phyloP scores from a whole-genome alignment of 306 rosid genomes.

The Acacia acuminata region DNA sequence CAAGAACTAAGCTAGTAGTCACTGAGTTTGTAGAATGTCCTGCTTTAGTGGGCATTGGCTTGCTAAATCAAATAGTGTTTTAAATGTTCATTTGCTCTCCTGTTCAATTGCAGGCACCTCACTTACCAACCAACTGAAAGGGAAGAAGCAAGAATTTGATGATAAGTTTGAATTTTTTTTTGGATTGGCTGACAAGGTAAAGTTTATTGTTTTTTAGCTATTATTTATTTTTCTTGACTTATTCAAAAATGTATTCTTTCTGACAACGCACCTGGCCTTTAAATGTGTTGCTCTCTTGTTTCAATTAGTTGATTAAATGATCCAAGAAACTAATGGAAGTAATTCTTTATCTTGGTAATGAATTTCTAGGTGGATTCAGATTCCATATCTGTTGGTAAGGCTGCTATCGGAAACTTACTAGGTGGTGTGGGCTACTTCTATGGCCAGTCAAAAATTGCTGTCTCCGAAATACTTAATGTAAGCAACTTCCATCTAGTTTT shows the following conservation, averaged over 20 bases:
- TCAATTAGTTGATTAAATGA: conserved; percentile 14
- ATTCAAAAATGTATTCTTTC: conserved; percentile 18
- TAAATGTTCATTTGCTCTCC: conserved; percentile 19
- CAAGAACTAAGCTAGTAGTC: conserved; percentile 18
- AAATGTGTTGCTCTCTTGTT: conserved; percentile 25
- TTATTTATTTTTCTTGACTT: conserved; percentile 14
- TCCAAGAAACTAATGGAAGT: conserved; percentile 25
- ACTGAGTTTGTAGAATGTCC: conserved; percentile 20
- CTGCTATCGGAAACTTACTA: conserved; percentile 82
- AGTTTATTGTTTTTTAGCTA: conserved; percentile 1
- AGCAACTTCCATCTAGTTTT: conserved; percentile 38
- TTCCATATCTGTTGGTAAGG: conserved; percentile 74
- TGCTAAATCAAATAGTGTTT: background rate
- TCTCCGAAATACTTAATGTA: conserved; percentile 55
- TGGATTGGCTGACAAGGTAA: conserved; percentile 70
- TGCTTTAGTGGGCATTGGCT: conserved; percentile 18
- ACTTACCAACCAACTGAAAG: conserved; percentile 69
- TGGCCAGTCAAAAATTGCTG: conserved; percentile 85
- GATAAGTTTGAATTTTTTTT: conserved; percentile 67
- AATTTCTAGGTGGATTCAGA: conserved; percentile 80
- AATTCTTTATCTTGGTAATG: conserved; percentile 30
- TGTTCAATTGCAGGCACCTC: conserved; percentile 58
- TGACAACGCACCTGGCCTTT: background rate
- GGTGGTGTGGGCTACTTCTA: conserved; percentile 97
- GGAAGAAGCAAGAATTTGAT: conserved; percentile 81